Base-by-base conservation (phyloP, 306 rosid genomes). In the Vicia faba region DNA sequence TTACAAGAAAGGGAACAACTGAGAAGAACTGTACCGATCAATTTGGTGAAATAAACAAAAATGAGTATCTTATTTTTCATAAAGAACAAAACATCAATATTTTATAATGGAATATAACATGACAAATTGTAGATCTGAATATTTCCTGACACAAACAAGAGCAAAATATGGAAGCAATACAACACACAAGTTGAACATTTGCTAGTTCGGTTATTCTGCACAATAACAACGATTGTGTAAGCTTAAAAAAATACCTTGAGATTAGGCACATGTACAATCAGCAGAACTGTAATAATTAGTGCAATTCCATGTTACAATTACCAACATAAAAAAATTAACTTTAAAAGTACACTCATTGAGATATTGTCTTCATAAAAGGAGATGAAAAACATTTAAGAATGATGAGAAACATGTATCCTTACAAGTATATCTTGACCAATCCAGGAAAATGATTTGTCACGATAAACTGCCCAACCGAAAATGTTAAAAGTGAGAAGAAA, bases 371-470 rank as follows among this genome's bases (percentile, higher is more conserved):
- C 51, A 66, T 43, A 33, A 40, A 13, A n/a, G 23, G 66, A 48
- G 65, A 28, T 25, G 26, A 61, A 11, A 67, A 66, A 8, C n/a
- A 38, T 16, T 15, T n/a, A 65, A 38, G 38, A 53, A 11, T 54
- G 69, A 9, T 41, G 61, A 58, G 51, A 48, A 38, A 28, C 43
- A 14, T 1, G 23, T 48, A 28, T 61, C 70, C 95, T 85, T 85
- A 90, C 97, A 55, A 95, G 91, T 62, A 90, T 80, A 76, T 95
- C 97, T 91, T 95, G 99, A 72, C 97, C 96, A 31, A 95, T 95
- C 99, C 99, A 90, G 66, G 91, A 92, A 45, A 84, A 85, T 49
- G 89, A 82, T 45, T 57, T 43, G 26, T 36, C 50, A 57, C 95
- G 92, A 63, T 80, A 79, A 81, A 86, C 81, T 45, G 91, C 99